Percentiles rank a stretch among this genome's conserved stretches.
These are phyloP conservation scores for Microdochium paspali DNA, from an alignment of 2,329 filamentous ascomycete species.

Conservation along the genomic window DNA sequence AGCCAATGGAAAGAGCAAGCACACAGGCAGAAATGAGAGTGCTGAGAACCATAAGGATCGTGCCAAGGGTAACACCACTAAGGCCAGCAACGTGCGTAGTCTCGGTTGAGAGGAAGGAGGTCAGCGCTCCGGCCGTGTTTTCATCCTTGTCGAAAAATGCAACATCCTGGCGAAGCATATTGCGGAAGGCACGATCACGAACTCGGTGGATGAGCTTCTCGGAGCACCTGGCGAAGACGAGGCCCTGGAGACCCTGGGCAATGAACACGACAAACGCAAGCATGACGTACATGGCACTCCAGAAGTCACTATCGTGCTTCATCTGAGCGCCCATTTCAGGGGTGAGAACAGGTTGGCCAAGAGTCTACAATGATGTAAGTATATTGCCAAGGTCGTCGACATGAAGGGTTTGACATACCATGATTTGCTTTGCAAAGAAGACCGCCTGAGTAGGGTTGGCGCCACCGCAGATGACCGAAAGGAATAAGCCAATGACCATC, in stretches of 20 bases:
- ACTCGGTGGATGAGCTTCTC: constrained; percentile 77
- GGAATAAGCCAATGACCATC: constrained; percentile 67
- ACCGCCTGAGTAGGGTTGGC: constrained; percentile 71
- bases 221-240: constrained; percentile 77
- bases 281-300: constrained; percentile 83
- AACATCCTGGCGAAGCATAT: constrained; percentile 88
- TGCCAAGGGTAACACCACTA: constrained; percentile 79
- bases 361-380: constrained; percentile 16
- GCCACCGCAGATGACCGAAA: constrained; percentile 67
- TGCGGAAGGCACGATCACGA: constrained; percentile 71
- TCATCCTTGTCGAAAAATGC: constrained; percentile 83
- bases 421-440: constrained; percentile 84
- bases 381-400: neutral
- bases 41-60: constrained; percentile 69
- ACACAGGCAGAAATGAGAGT: constrained; percentile 69
- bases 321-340: constrained; percentile 43
- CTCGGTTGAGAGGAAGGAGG: constrained; percentile 80
- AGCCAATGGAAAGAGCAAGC: constrained; percentile 66
- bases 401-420: constrained; percentile 36
- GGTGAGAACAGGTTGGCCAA: constrained; percentile 28
- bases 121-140: constrained; percentile 82
- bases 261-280: constrained; percentile 66
- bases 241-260: constrained; percentile 57
- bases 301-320: constrained; percentile 68
- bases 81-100: constrained; percentile 84